A percentile compares a stretch with the other conserved stretches of the same genome.
Conservation (phyloP, 2,329 filamentous ascomycete species). For the Coniochaeta sp. region DNA sequence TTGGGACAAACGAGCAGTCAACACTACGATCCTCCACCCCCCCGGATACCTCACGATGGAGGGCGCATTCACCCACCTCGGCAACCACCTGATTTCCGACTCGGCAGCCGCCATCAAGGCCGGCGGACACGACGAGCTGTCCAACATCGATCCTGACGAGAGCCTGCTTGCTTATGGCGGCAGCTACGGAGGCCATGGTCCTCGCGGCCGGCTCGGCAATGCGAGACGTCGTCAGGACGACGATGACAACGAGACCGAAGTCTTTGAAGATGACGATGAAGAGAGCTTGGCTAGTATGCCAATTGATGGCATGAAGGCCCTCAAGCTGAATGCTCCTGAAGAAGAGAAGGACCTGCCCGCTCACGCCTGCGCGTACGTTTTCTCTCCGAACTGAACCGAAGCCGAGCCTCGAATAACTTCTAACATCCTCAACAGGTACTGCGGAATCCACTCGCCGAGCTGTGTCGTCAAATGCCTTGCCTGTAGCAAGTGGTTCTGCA, state of each 20-base stretch:
- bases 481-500: slow-evolving; percentile 99
- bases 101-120: slow-evolving; percentile 84
- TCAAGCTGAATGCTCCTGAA: slow-evolving; percentile 53
- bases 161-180: slow-evolving; percentile 70
- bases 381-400: slow-evolving; percentile 1
- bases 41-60: slow-evolving; percentile 59
- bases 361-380: slow-evolving; percentile 88
- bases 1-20: neutral
- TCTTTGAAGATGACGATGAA: slow-evolving; percentile 74
- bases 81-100: slow-evolving; percentile 80
- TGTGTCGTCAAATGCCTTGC: slow-evolving; percentile 94
- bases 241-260: slow-evolving; percentile 83
- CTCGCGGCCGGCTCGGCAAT: slow-evolving; percentile 39
- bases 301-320: slow-evolving; percentile 65
- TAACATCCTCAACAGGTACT: slow-evolving; percentile 59
- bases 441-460: slow-evolving; percentile 91
- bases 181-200: slow-evolving; percentile 50
- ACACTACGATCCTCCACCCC: neutral
- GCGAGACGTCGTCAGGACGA: slow-evolving; percentile 60
- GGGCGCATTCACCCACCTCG: slow-evolving; percentile 80
- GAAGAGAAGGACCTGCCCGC: slow-evolving; percentile 87
- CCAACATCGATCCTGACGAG: slow-evolving; percentile 69
- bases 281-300: slow-evolving; percentile 73
- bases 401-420: slow-evolving; percentile 7
- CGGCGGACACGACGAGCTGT: slow-evolving; percentile 67